Evolutionary conservation across 1,284 basidiomycete genomes (phyloP), one percentile per base, ranked within the genome.

Genomic region (Testicularia cyperi): DNA sequence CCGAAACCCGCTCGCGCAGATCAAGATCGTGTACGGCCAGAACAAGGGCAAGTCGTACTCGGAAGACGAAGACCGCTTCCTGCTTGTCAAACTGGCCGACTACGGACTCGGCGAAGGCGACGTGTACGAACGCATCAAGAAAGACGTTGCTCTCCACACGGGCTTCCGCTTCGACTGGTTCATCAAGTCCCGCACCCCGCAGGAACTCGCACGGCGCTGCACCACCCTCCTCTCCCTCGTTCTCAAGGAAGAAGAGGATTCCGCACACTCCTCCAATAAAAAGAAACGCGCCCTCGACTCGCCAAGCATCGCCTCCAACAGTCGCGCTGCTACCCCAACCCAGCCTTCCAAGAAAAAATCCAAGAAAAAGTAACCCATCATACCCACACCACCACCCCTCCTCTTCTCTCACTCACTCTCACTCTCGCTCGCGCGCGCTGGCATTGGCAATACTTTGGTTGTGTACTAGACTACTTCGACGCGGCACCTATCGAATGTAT

Each of bases 131-230:
- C 80, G 86, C 38, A 96, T 98, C 80, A 96, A 96, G 82, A 85
- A 87, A 78, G 94, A 98, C 78, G 90, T 98, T 51, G 87, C 86
- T 28, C 90, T 92, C 77, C 94, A 91, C 79, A 90, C 91, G 0
- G 87, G 92, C n/a, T 98, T 98, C 80, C 54, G 68, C 9, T 70
- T 97, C 69, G 92, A 97, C 75, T 97, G 92, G 92, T 98, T 97
- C 81, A 90, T 98, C 82, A 96, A 96, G 81, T 90, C 87, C 58
- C 81, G 95, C 40, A 92, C 89, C 19, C 86, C 90, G 9, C 86
- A 90, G 70, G 95, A 99, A 80, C 80, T 99, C 53, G 85, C 87
- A 65, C 81, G 94, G 65, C 80, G 95, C 43, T 96, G 92, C 68
- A 88, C 87, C 65, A 97, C 94, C 6, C 77, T 98, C 28, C 74